Evolutionary conservation across 2,329 filamentous ascomycete species (phyloP).

Genomic region (Lasiodiplodia sp.): DNA sequence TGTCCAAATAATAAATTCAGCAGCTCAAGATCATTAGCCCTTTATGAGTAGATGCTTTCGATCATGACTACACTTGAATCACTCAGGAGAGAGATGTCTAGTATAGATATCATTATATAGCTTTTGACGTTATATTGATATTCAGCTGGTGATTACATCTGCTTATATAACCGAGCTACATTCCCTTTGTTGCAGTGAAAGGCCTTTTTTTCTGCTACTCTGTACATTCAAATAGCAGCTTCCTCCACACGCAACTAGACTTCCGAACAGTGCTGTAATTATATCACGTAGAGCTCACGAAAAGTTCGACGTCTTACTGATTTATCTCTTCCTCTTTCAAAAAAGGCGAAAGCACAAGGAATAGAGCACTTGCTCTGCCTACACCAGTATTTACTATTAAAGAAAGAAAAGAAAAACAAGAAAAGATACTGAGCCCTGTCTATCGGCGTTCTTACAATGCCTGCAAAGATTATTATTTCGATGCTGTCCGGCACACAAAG

Average conservation of each 20-base stretch:
- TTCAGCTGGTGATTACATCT: neutral
- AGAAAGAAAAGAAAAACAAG: no score
- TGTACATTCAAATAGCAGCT: neutral
- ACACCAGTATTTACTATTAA: no score
- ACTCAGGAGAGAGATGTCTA: no score
- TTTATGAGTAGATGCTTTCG: neutral
- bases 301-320: neutral
- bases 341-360: no score
- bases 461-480: neutral
- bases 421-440: no score
- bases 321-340: neutral
- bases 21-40: neutral
- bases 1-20: neutral
- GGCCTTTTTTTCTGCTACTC: neutral
- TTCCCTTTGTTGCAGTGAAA: neutral
- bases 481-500: neutral
- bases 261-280: neutral
- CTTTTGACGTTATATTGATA: neutral
- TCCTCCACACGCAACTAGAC: neutral
- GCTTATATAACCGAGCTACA: no score
- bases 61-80: neutral
- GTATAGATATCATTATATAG: no score
- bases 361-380: no score
- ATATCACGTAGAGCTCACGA: neutral
- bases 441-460: neutral